These are phyloP conservation scores for Didymella pinodella DNA, from an alignment of 2,329 filamentous ascomycete species.

Conservation along the genomic window DNA sequence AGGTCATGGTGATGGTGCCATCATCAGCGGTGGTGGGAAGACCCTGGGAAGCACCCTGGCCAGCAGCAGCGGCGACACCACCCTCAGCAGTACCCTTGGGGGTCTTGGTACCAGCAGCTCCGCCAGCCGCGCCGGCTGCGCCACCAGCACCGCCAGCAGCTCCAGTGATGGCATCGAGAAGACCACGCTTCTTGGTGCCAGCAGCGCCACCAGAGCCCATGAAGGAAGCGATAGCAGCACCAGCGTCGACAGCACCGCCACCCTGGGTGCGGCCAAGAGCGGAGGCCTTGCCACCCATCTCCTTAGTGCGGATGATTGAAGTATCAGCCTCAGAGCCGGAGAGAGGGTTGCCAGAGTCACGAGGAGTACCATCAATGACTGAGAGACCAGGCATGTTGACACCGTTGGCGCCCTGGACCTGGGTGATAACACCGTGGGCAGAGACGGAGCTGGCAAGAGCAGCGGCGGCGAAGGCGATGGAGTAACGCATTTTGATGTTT, in stretches of 20 bases:
- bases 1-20: slow-evolving; percentile 69
- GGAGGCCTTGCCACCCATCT: slow-evolving; percentile 64
- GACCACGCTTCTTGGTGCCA: slow-evolving; percentile 40
- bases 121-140: slow-evolving; percentile 10
- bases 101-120: slow-evolving; percentile 57
- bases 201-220: slow-evolving; percentile 53
- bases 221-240: slow-evolving; percentile 66
- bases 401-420: slow-evolving; percentile 66
- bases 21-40: slow-evolving; percentile 69
- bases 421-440: slow-evolving; percentile 66
- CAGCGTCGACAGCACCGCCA: slow-evolving; percentile 66
- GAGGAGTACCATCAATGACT: slow-evolving; percentile 71
- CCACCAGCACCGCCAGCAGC: slow-evolving; percentile 20
- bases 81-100: slow-evolving; percentile 58
- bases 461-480: slow-evolving; percentile 57
- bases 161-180: slow-evolving; percentile 37
- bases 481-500: slow-evolving; percentile 58
- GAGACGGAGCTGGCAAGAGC: slow-evolving; percentile 59
- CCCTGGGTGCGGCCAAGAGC: slow-evolving; percentile 71
- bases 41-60: slow-evolving; percentile 62
- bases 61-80: slow-evolving; percentile 63
- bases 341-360: slow-evolving; percentile 67
- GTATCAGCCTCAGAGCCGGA: slow-evolving; percentile 75
- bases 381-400: slow-evolving; percentile 70
- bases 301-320: slow-evolving; percentile 70